phyloP scores from a whole-genome alignment of 202 grass and related monocot genomes.

The Dendrocalamus latiflorus region DNA sequence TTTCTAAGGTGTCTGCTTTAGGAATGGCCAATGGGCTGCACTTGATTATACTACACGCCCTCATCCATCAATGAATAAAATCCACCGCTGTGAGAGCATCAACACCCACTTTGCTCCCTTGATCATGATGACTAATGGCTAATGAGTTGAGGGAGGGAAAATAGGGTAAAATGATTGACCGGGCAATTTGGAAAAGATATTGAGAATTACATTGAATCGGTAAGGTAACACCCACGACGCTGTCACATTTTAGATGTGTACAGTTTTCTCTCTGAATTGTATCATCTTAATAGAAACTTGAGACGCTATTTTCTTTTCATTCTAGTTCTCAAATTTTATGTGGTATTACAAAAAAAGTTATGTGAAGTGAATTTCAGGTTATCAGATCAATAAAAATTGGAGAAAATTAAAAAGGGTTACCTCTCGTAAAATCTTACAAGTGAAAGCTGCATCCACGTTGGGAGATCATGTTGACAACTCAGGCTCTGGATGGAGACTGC shows the following conservation, averaged over 20 bases:
- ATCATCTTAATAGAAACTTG: not conserved
- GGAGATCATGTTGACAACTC: not conserved
- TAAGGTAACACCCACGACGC: not conserved
- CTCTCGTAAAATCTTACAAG: not conserved
- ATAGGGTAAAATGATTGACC: not conserved
- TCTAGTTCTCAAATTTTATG: not conserved
- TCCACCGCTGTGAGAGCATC: not conserved
- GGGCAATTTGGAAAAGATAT: not conserved
- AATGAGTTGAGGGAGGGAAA: not conserved
- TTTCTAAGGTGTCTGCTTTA: not conserved
- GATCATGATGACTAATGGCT: not conserved
- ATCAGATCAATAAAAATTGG: not conserved
- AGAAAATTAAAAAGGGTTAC: not conserved
- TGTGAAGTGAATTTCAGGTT: not conserved
- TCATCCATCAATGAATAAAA: not conserved
- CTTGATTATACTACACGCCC: slow-evolving; percentile 26
- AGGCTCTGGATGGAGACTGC: not conserved
- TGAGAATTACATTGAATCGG: not conserved
- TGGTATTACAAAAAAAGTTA: not conserved
- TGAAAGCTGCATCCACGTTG: not conserved
- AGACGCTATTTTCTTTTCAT: not conserved
- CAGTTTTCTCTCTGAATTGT: not conserved
- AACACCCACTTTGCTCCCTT: not conserved
- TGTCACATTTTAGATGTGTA: not conserved
- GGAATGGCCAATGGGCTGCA: slow-evolving; percentile 4